phyloP scores from a whole-genome alignment of 169 alveolate species.

The Eimeria acervulina region DNA sequence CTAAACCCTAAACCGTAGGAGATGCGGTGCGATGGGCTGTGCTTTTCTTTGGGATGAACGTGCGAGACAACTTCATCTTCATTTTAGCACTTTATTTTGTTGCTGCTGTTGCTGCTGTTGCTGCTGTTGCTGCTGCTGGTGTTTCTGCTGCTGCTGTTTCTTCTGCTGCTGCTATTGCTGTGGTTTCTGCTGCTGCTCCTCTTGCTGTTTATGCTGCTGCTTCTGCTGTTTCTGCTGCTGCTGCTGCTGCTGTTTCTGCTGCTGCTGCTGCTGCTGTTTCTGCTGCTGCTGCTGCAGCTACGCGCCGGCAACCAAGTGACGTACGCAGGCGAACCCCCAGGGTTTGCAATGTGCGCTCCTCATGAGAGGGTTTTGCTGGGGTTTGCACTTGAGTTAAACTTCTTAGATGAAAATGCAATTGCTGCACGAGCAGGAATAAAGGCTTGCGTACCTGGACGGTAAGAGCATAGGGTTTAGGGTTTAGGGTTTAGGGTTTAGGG shows the following conservation, averaged over 20 bases:
- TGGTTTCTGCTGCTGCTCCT: too few relatives aligned
- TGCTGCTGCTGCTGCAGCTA: slow-evolving; percentile 59
- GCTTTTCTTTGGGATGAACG: background rate
- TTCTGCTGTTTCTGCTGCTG: too few relatives aligned
- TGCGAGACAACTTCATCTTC: too few relatives aligned
- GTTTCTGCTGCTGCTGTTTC: too few relatives aligned
- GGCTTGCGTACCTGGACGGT: slow-evolving; percentile 81
- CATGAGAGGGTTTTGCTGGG: slow-evolving; percentile 90
- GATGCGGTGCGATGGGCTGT: background rate
- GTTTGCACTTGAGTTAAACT: slow-evolving; percentile 85
- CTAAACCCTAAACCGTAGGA: slow-evolving; percentile 69
- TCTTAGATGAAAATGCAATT: background rate
- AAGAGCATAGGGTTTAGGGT: slow-evolving; percentile 14
- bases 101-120: too few relatives aligned
- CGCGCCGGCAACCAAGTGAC: slow-evolving; percentile 83
- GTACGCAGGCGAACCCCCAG: slow-evolving; percentile 90
- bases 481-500: slow-evolving; percentile 53
- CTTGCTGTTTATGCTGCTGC: too few relatives aligned
- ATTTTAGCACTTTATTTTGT: too few relatives aligned
- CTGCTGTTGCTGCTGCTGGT: too few relatives aligned
- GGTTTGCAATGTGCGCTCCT: slow-evolving; percentile 91
- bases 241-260: too few relatives aligned
- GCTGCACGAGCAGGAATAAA: slow-evolving; percentile 77
- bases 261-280: background rate
- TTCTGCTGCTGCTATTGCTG: too few relatives aligned